phyloP scores from a whole-genome alignment of 2,329 filamentous ascomycete genomes.

The Venturia aucupariae region DNA sequence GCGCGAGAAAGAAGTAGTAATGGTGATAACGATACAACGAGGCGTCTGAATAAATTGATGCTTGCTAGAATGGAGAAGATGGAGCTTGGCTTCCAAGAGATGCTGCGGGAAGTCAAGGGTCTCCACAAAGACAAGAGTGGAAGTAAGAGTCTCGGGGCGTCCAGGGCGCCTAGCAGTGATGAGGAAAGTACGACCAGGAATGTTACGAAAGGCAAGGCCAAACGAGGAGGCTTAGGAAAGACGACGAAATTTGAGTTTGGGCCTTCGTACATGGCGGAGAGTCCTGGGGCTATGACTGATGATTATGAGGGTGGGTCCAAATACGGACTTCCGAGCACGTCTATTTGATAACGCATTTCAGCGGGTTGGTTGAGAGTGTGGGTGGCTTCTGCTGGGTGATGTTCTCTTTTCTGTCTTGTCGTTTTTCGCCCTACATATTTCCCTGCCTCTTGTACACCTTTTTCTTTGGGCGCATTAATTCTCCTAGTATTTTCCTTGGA shows the following conservation, averaged over 20 bases:
- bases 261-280: background rate
- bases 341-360: background rate
- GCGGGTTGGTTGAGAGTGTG: background rate
- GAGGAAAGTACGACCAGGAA: background rate
- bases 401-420: background rate
- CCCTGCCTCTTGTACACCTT: background rate
- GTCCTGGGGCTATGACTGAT: background rate
- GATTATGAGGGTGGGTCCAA: background rate
- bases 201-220: background rate
- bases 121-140: background rate
- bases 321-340: background rate
- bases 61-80: conserved; percentile 86
- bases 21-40: conserved; percentile 36
- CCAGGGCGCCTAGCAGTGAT: background rate
- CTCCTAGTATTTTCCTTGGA: background rate
- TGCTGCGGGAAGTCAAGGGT: conserved; percentile 60
- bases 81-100: conserved; percentile 81
- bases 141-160: conserved; percentile 3
- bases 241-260: background rate
- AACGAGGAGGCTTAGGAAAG: background rate
- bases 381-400: background rate
- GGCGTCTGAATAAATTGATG: conserved; percentile 71
- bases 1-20: conserved; percentile 25
- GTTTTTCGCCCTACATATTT: background rate
- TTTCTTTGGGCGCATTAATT: background rate